Evolutionary conservation across 805 yeast genomes (phyloP).

Genomic region (Yarrowia divulgata): DNA sequence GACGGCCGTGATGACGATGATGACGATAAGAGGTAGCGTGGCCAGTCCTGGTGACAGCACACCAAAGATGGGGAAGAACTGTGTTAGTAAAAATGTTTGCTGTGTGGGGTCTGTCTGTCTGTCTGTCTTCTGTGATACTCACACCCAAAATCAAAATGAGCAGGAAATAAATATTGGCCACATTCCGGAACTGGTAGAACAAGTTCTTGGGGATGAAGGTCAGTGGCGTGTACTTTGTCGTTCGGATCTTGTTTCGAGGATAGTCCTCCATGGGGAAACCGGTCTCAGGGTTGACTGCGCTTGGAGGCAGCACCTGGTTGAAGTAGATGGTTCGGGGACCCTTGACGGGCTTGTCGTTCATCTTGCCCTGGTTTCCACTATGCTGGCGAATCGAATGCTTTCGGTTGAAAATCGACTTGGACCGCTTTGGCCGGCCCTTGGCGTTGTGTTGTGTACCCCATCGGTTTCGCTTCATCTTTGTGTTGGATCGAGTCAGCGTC

Average conservation of each 20-base stretch:
- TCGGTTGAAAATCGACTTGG: slow-evolving; percentile 45
- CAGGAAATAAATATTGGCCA: slow-evolving; percentile 91
- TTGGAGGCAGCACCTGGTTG: slow-evolving; percentile 59
- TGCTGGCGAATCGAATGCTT: slow-evolving; percentile 25
- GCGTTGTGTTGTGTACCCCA: slow-evolving; percentile 91
- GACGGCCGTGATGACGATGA: slow-evolving; percentile 74
- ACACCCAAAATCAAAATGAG: slow-evolving; percentile 68
- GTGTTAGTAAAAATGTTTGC: slow-evolving; percentile 11
- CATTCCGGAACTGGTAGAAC: slow-evolving; percentile 78
- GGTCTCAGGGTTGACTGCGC: slow-evolving; percentile 57
- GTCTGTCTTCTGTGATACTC: not conserved
- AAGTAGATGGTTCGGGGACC: slow-evolving; percentile 56
- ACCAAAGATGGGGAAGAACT: slow-evolving; percentile 73
- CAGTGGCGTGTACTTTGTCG: slow-evolving; percentile 94
- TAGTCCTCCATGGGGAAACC: slow-evolving; percentile 69
- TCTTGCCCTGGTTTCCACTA: slow-evolving; percentile 32
- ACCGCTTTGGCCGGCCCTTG: slow-evolving; percentile 65
- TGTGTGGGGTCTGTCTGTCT: too few relatives aligned
- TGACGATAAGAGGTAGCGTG: slow-evolving; percentile 82
- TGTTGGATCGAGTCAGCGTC: slow-evolving; percentile 50
- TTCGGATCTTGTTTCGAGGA: slow-evolving; percentile 91
- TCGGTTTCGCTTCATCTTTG: slow-evolving; percentile 75
- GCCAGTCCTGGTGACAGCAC: slow-evolving; percentile 76
- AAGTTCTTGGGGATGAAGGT: slow-evolving; percentile 91
- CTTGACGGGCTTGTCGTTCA: slow-evolving; percentile 32